Evolutionary conservation across 164 flowering plant species (phyloP).

Genomic region (Sextonia rubra): DNA sequence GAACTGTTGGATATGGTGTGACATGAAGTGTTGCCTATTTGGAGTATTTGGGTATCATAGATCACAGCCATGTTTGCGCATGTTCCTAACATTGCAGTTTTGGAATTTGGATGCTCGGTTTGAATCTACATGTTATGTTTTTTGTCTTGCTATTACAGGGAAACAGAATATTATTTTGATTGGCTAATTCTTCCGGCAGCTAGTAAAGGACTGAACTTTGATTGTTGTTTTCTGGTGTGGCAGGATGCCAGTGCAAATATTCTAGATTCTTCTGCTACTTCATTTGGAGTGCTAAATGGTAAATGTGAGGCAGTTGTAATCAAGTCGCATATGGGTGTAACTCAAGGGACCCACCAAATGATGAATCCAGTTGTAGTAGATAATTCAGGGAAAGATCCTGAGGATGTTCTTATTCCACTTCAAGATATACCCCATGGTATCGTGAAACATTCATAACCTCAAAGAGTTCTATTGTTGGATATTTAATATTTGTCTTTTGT

Average conservation of each 20-base stretch:
- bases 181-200: neutral
- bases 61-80: no score
- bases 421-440: conserved; percentile 37
- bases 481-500: no score
- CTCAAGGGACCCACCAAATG: conserved; percentile 24
- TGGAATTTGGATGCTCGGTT: no score
- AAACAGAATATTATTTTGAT: neutral
- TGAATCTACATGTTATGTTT: neutral
- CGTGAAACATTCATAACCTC: neutral
- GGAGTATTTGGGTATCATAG: no score
- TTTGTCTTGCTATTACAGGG: neutral
- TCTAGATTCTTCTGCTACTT: conserved; percentile 21
- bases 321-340: conserved; percentile 20
- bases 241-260: conserved; percentile 32
- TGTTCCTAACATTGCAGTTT: no score
- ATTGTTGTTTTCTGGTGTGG: conserved; percentile 9
- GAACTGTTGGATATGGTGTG: no score
- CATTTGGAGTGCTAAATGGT: conserved; percentile 16
- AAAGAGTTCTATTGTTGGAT: no score
- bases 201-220: neutral
- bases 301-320: conserved; percentile 17
- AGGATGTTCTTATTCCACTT: conserved; percentile 23
- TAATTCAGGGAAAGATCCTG: conserved; percentile 24
- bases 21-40: no score
- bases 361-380: conserved; percentile 20